These are phyloP conservation scores for Verticillium nonalfalfae DNA, from an alignment of 2,329 filamentous ascomycete genomes.

Conservation along the genomic window DNA sequence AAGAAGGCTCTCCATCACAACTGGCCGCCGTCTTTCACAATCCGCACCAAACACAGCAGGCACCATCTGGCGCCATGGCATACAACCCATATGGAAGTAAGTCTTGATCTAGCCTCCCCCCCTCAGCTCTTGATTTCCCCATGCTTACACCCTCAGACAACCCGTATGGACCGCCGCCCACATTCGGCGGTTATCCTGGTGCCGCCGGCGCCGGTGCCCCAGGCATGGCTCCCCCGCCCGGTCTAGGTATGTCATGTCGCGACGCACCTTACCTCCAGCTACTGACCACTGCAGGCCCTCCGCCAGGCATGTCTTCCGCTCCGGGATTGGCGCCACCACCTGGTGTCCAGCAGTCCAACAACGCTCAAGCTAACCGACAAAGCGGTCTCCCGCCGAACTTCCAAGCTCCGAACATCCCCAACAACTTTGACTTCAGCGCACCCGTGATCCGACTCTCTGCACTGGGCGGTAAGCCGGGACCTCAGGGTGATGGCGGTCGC, in stretches of 20 bases:
- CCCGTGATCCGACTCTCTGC: constrained; percentile 92
- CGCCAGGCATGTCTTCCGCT: constrained; percentile 72
- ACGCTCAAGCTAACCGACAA: constrained; percentile 71
- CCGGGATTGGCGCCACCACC: constrained; percentile 76
- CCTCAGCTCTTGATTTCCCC: neutral
- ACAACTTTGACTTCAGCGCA: constrained; percentile 97
- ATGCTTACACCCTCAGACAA: constrained; percentile 21
- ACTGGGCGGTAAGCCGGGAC: constrained; percentile 55
- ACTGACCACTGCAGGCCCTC: constrained; percentile 44
- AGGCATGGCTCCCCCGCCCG: constrained; percentile 72
- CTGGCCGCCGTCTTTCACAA: neutral
- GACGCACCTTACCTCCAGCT: neutral
- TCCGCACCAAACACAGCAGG: neutral
- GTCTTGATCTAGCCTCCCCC: constrained; percentile 9
- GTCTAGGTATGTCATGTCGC: constrained; percentile 59
- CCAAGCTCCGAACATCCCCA: constrained; percentile 84
- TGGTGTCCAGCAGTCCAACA: constrained; percentile 69
- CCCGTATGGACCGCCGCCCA: constrained; percentile 69
- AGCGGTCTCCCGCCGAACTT: constrained; percentile 77
- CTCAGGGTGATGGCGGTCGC: constrained; percentile 30
- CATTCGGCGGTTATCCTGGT: constrained; percentile 65
- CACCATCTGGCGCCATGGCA: constrained; percentile 33
- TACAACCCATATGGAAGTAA: constrained; percentile 57
- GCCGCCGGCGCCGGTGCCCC: constrained; percentile 46
- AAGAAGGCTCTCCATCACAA: neutral